These are phyloP conservation scores for Hippophae rhamnoides DNA, from an alignment of 306 rosid species.

Conservation along the genomic window DNA sequence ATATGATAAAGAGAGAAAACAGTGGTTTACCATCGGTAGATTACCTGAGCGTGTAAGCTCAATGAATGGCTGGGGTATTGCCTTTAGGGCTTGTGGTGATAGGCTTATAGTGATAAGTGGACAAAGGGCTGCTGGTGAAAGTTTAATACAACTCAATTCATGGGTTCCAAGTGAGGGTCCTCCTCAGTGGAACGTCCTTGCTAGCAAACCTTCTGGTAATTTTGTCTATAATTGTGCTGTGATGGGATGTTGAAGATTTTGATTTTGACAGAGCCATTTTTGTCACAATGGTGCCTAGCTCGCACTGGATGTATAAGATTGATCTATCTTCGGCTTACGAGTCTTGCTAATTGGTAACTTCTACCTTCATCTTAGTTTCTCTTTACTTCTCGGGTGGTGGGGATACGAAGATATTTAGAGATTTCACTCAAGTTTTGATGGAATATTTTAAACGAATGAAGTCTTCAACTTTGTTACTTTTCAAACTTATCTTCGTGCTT, in stretches of 20 bases:
- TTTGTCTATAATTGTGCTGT: constrained; percentile 97
- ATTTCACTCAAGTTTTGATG: constrained; percentile 54
- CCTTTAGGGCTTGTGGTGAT: constrained; percentile 85
- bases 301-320: constrained; percentile 30
- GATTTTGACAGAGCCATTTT: constrained; percentile 11
- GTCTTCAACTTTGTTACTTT: constrained; percentile 23
- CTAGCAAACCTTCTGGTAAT: constrained; percentile 53
- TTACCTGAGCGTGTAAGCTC: constrained; percentile 73
- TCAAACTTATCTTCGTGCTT: constrained; percentile 28
- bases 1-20: constrained; percentile 43
- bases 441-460: constrained; percentile 37
- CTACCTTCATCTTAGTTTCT: constrained; percentile 23
- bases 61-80: constrained; percentile 96
- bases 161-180: constrained; percentile 95
- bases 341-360: constrained; percentile 69
- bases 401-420: constrained; percentile 36
- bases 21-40: constrained; percentile 61
- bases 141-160: constrained; percentile 73
- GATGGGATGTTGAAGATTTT: constrained; percentile 77
- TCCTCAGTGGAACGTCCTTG: constrained; percentile 77
- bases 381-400: constrained; percentile 31
- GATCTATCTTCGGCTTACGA: constrained; percentile 35
- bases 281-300: constrained; percentile 20
- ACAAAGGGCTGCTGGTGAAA: constrained; percentile 62
- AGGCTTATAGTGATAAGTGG: constrained; percentile 85